These are phyloP conservation scores for Triangularia setosa DNA, from an alignment of 2,329 filamentous ascomycete species.

Conservation along the genomic window DNA sequence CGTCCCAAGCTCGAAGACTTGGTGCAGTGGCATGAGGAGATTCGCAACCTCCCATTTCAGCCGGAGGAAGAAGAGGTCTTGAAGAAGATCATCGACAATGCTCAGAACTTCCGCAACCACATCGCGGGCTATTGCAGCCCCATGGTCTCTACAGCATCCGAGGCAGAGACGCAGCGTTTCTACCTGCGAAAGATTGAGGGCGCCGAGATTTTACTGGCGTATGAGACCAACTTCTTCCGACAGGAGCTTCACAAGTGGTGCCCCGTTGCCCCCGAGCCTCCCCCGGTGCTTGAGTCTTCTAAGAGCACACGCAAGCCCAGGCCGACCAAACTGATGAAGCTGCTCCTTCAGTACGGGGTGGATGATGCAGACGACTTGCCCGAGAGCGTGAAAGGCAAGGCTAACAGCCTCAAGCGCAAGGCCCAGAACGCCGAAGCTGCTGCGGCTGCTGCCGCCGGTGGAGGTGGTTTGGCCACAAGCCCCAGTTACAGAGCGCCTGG, in stretches of 20 bases:
- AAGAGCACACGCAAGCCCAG: conserved; percentile 91
- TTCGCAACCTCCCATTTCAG: conserved; percentile 79
- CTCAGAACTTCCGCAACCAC: conserved; percentile 77
- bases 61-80: conserved; percentile 90
- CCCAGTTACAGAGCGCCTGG: conserved; percentile 33
- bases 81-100: conserved; percentile 80
- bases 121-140: conserved; percentile 78
- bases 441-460: conserved; percentile 33
- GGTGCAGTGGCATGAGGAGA: conserved; percentile 77
- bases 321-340: conserved; percentile 93
- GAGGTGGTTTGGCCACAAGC: conserved; percentile 31
- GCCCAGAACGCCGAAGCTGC: conserved; percentile 56
- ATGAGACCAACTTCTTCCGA: conserved; percentile 96
- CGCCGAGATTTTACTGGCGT: conserved; percentile 84
- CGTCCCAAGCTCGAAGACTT: conserved; percentile 93
- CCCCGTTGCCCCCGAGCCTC: conserved; percentile 79
- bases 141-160: conserved; percentile 74
- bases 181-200: conserved; percentile 97
- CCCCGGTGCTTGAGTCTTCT: conserved; percentile 81
- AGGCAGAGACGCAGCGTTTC: conserved; percentile 86
- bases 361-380: conserved; percentile 89
- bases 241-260: conserved; percentile 95
- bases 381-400: conserved; percentile 74
- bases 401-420: conserved; percentile 69
- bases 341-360: conserved; percentile 83